Evolutionary conservation across 1,139 yeast genomes (phyloP), one percentile per base, ranked within the genome.

Genomic region (Magnusiomyces clavatus): DNA sequence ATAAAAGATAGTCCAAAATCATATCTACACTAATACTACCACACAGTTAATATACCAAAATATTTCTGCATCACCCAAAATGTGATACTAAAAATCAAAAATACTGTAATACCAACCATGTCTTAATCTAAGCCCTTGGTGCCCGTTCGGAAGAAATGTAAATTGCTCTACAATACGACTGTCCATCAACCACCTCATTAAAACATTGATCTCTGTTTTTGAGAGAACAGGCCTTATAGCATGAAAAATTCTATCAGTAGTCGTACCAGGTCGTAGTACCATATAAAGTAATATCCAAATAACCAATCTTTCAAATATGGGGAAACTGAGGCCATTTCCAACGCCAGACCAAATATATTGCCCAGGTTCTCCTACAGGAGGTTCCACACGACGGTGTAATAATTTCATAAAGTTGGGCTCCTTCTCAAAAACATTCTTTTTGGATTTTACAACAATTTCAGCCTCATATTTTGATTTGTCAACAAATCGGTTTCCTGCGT

Each of bases 311-410:
- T 68, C 67, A 90, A 95, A 88, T n/a, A 86, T 65, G 0, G 66
- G 65, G 29, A 67, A 68, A 58, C 84, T 81, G 29, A 86, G 73
- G 34, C 73, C 67, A 1, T 95, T 94, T 43, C 73, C 66, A 37
- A 83, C 66, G 58, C 83, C 86, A 10, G 86, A 72, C 96, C 96
- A 88, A 11, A 86, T 67, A 49, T 78, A 78, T 1, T 85, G 77
- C 54, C 88, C 82, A 1, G 92, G 81, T 34, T 82, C 84, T 2
- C 74, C 64, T 0, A 90, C 85, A 1, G 84, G 77, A 3, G 56
- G 45, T 0, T 61, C 56, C 11, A 57, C 52, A 3, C 55, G 37
- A 8, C 31, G 31, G 8, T 24, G 31, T 8, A 24, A 24, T 8
- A 24, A 8, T 24, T 24, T 24, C 31, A 24, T 24, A 24, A 24